Conservation (phyloP, 441 rosid species). For the Croton laevigatus region DNA sequence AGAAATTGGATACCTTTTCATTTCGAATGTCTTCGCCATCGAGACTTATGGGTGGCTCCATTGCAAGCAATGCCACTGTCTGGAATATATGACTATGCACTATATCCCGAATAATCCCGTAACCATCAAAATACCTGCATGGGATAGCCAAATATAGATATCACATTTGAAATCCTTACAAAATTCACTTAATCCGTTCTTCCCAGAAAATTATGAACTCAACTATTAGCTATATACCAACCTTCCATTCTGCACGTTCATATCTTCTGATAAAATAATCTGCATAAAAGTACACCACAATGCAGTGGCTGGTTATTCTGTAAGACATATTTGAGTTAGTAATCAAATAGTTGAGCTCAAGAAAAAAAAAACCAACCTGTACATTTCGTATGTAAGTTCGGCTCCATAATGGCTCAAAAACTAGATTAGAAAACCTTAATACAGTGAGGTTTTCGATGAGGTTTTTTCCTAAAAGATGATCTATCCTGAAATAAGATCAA, state of each 20-base stretch:
- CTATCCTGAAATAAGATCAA: conserved; percentile 53
- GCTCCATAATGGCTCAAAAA: conserved; percentile 86
- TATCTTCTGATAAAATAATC: conserved; percentile 69
- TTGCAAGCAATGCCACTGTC: conserved; percentile 74
- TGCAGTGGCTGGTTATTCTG: conserved; percentile 13
- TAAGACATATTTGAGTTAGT: neutral
- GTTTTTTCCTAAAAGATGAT: conserved; percentile 74
- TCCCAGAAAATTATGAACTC: neutral
- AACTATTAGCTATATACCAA: conserved; percentile 20
- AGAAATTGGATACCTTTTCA: conserved; percentile 53
- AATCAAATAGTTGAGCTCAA: neutral
- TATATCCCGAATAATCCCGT: conserved; percentile 75
- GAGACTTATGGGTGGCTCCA: conserved; percentile 85
- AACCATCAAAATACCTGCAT: conserved; percentile 72
- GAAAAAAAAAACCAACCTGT: conserved; percentile 42
- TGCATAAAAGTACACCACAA: conserved; percentile 29
- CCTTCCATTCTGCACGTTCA: conserved; percentile 46
- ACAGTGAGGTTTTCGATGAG: conserved; percentile 82
- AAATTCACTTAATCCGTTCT: conserved; percentile 7
- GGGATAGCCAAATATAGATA: conserved; percentile 2
- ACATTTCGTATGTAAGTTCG: conserved; percentile 62
- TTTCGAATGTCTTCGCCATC: conserved; percentile 83
- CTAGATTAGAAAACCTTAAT: conserved; percentile 72
- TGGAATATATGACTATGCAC: conserved; percentile 81
- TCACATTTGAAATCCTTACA: conserved; percentile 15